Evolutionary conservation across 1,139 yeast species (phyloP).

Genomic region (Yamadazyma sp.): DNA sequence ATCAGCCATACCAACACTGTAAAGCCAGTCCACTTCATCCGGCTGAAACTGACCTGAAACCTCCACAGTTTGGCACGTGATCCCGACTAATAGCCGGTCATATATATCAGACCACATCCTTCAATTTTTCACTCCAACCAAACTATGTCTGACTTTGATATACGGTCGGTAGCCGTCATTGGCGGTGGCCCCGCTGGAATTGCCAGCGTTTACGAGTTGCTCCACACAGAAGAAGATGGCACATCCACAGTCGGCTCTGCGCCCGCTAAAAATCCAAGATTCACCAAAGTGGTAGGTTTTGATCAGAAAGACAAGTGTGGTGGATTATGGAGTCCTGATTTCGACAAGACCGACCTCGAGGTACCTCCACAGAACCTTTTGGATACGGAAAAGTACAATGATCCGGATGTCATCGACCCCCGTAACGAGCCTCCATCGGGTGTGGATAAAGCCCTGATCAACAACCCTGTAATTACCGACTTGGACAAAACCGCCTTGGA

Average conservation of each 20-base stretch:
- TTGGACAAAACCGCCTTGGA: constrained; percentile 16
- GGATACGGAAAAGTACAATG: constrained; percentile 26
- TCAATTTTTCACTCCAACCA: neutral
- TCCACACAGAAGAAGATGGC: constrained; percentile 34
- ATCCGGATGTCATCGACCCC: constrained; percentile 29
- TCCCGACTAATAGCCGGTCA: too few species aligned
- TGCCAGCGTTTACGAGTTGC: constrained; percentile 35
- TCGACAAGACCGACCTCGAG: constrained; percentile 23
- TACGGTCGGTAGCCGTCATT: constrained; percentile 31
- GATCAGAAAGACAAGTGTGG: constrained; percentile 35
- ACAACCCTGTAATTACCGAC: constrained; percentile 18
- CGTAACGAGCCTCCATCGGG: constrained; percentile 18
- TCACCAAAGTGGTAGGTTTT: constrained; percentile 30
- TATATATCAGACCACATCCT: too few species aligned
- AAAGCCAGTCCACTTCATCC: too few species aligned
- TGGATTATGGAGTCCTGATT: constrained; percentile 35
- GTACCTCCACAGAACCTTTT: constrained; percentile 31
- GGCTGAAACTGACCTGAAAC: too few species aligned
- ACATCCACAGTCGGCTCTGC: constrained; percentile 19
- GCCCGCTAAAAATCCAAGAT: constrained; percentile 19
- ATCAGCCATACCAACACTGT: too few species aligned
- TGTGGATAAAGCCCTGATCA: constrained; percentile 15
- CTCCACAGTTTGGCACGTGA: too few species aligned
- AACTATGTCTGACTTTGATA: constrained; percentile 10
- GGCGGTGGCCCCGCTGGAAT: constrained; percentile 43